Base-by-base conservation (phyloP, 139 green algal genomes). In the Mesotaenium endlicherianum region DNA sequence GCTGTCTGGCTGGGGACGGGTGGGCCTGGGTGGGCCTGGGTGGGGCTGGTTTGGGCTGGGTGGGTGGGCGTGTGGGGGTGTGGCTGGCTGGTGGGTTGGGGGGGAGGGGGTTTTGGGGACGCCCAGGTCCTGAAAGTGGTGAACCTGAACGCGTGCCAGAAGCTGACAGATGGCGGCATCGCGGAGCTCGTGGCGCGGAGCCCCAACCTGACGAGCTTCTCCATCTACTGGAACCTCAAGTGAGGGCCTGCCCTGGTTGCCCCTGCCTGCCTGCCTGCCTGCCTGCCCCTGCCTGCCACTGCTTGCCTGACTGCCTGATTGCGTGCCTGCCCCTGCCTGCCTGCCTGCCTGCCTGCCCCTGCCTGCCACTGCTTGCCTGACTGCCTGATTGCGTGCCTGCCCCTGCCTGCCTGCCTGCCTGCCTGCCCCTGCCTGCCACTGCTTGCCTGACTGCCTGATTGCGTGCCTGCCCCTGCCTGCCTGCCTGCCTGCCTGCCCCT, bases 191-290 rank as follows among this genome's bases (percentile, higher is more conserved):
- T 4, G 34, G 39, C 70, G 5, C 26, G 3, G 5, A 38, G 40
- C 6, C 74, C 74, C 11, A 81, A 81, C 16, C 43, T 81, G 74
- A 81, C 53, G 40, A 71, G 5, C 40, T 42, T 81, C 6, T 71
- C 40, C 30, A 11, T 81, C 53, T 81, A 81, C 57, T 81, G 74
- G 74, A 81, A 81, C 57, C 43, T 81, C 5, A 81, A 70, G 74
- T 81, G 38, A 68, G 70, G 5, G 43, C 26, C n/a, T 39, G 20
- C 14, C 5, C n/a, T n/a, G n/a, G n/a, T n/a, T n/a, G n/a, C n/a
- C n/a, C n/a, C n/a, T n/a, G n/a, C n/a, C n/a, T n/a, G n/a, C n/a
- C n/a, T n/a, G n/a, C n/a, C n/a, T n/a, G n/a, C n/a, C n/a, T n/a
- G n/a, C n/a, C n/a, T n/a, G n/a, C n/a, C n/a, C n/a, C n/a, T n/a